phyloP scores from a whole-genome alignment of 2,329 filamentous ascomycete species.

The Ustilaginoidea virens region DNA sequence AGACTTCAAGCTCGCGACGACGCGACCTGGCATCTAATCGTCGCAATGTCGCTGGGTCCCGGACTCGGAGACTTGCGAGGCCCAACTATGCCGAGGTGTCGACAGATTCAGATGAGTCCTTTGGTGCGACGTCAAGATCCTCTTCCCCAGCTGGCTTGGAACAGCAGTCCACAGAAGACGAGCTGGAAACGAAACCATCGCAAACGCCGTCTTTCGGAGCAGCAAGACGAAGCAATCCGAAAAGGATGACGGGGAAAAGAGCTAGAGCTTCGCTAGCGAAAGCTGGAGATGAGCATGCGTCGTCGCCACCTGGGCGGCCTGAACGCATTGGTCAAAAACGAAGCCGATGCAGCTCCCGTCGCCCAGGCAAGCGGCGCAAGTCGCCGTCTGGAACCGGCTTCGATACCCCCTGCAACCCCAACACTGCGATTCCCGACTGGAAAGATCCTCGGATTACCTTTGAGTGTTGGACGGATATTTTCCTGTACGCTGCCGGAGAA shows the following conservation, averaged over 20 bases:
- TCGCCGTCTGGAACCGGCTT: not conserved
- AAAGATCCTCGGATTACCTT: slow-evolving; percentile 43
- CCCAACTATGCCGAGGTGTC: slow-evolving; percentile 4
- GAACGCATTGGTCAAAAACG: slow-evolving; percentile 8
- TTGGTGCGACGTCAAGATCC: slow-evolving; percentile 1
- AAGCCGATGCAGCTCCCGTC: slow-evolving; percentile 4
- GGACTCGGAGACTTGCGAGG: slow-evolving; percentile 3
- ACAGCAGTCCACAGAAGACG: too few species aligned
- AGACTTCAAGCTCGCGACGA: slow-evolving; percentile 4
- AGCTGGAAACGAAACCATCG: too few species aligned
- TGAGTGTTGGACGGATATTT: slow-evolving; percentile 52
- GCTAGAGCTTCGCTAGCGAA: too few species aligned
- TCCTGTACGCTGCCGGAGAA: slow-evolving; percentile 47
- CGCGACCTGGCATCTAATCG: slow-evolving; percentile 4
- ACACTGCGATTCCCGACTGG: slow-evolving; percentile 34
- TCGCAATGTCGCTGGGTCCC: slow-evolving; percentile 9
- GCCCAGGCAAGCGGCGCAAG: slow-evolving; percentile 7
- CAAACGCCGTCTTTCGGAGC: too few species aligned
- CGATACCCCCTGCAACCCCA: slow-evolving; percentile 2
- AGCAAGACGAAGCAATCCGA: too few species aligned
- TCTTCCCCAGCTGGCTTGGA: not conserved
- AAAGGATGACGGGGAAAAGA: too few species aligned
- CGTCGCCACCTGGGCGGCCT: too few species aligned
- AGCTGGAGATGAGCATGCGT: too few species aligned
- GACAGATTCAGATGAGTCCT: slow-evolving; percentile 1